Base-by-base conservation (phyloP, 129 eudicot species). In the Flaveria sonorensis region DNA sequence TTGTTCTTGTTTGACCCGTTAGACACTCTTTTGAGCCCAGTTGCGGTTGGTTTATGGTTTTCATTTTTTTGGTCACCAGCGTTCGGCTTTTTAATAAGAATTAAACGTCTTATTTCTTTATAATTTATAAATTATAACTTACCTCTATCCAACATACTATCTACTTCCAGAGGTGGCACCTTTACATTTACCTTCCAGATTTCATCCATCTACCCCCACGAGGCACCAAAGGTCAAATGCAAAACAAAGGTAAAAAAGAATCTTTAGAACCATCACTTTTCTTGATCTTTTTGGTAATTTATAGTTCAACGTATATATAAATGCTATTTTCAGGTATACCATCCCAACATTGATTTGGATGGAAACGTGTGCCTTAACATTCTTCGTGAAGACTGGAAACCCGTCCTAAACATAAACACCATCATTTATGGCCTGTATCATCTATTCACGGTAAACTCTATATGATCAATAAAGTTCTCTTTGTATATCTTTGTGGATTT, bases 311-410 rank as follows among this genome's bases (percentile, higher is more conserved):
- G 26, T 36, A 14, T 15, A 26, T 28, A 62, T 45, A 70, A 55
- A 11, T 76, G 43, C 16, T 20, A 15, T 51, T 70, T 51, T 21
- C 73, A 88, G 93, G 93, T 91, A 40, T 91, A 91, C 75, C 97
- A 91, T 82, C 97, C 97, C 18, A 91, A 88, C 80, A 91, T 91
- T 26, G 97, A 91, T 83, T 86, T 91, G 93, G 97, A 91, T 71
- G 97, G 93, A 77, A 91, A 91, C 46, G 98, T 94, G 42, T 93
- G 98, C 86, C 92, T 94, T 36, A 94, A 94, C 97, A 91, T 94
- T 84, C 93, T 94, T 52, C 89, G 98, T 23, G 98, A 94, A 81
- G 98, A 94, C 83, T 94, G 98, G 98, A 94, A 94, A 78, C 98
- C 98, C 15, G 98, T 94, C 77, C 86, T 94, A 45, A 94, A 84